A percentile compares a stretch with the other conserved stretches of the same genome.
Conservation (phyloP, 495 filamentous ascomycete genomes). For the Pseudevernia furfuracea region DNA sequence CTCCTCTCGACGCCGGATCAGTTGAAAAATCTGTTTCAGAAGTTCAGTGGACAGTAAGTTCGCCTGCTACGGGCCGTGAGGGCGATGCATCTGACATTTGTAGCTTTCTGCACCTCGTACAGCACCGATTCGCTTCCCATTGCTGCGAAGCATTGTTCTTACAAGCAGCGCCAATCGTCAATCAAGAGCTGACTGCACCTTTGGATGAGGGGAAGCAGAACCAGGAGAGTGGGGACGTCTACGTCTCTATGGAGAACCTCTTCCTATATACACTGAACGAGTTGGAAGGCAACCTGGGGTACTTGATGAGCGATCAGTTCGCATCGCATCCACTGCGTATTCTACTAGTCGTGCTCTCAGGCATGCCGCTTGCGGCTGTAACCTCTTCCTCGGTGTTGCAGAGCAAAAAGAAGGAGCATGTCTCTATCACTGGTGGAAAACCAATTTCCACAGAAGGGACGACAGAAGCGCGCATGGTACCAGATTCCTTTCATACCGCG, state of each 20-base stretch:
- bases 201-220: slow-evolving; percentile 33
- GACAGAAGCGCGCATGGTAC: slow-evolving; percentile 50
- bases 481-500: slow-evolving; percentile 65
- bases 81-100: slow-evolving; percentile 14
- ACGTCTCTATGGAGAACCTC: slow-evolving; percentile 68
- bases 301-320: slow-evolving; percentile 75
- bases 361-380: slow-evolving; percentile 60
- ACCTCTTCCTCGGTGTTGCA: slow-evolving; percentile 63
- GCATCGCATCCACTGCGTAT: slow-evolving; percentile 87
- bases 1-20: slow-evolving; percentile 69
- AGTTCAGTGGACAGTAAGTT: slow-evolving; percentile 69
- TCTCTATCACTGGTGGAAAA: slow-evolving; percentile 42
- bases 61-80: not conserved
- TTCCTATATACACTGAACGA: slow-evolving; percentile 78
- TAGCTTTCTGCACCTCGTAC: slow-evolving; percentile 74
- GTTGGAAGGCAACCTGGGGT: slow-evolving; percentile 74
- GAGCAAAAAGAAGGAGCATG: slow-evolving; percentile 83
- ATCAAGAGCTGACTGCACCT: slow-evolving; percentile 55
- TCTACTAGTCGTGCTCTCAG: slow-evolving; percentile 76
- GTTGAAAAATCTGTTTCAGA: slow-evolving; percentile 74
- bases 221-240: slow-evolving; percentile 26
- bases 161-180: slow-evolving; percentile 68
- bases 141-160: slow-evolving; percentile 93
- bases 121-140: slow-evolving; percentile 92
- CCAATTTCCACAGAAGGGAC: slow-evolving; percentile 20